Evolutionary conservation across 768 basidiomycete species (phyloP).

Genomic region (Lactarius akahatsu): DNA sequence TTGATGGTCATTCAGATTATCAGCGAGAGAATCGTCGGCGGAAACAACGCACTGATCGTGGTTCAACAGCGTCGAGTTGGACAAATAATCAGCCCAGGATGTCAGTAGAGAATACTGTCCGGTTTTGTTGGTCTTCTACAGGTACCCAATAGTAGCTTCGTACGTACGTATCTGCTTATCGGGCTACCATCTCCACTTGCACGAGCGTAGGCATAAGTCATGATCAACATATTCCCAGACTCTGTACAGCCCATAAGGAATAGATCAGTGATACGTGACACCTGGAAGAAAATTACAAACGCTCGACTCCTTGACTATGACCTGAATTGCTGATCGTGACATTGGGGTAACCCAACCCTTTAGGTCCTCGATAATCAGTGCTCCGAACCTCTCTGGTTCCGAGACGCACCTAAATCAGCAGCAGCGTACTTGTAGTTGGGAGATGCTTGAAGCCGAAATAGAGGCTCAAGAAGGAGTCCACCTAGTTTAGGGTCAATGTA

Average conservation of each 20-base stretch:
- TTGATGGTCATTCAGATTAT: conserved; percentile 7
- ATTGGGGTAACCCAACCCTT: conserved; percentile 19
- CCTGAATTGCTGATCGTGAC: conserved; percentile 3
- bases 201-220: conserved; percentile 35
- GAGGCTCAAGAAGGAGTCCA: conserved; percentile 28
- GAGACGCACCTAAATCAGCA: conserved; percentile 30
- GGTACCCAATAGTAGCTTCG: not conserved
- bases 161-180: conserved; percentile 30
- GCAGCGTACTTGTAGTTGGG: conserved; percentile 25
- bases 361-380: not conserved
- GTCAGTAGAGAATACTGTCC: conserved; percentile 33
- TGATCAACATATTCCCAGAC: conserved; percentile 39
- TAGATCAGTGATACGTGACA: not conserved
- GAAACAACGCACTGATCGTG: conserved; percentile 51
- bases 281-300: not conserved
- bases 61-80: conserved; percentile 47
- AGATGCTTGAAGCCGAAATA: conserved; percentile 29
- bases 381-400: not conserved
- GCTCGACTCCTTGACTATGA: conserved; percentile 16
- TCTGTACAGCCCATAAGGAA: conserved; percentile 21
- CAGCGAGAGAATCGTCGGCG: conserved; percentile 40
- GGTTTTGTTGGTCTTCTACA: not conserved
- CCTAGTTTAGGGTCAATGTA: conserved; percentile 56
- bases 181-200: conserved; percentile 32
- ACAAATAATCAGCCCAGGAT: conserved; percentile 37